Percentiles rank a stretch among this genome's conserved stretches.
phyloP scores from a whole-genome alignment of 2,329 filamentous ascomycete genomes.

The Cryphonectria parasitica region DNA sequence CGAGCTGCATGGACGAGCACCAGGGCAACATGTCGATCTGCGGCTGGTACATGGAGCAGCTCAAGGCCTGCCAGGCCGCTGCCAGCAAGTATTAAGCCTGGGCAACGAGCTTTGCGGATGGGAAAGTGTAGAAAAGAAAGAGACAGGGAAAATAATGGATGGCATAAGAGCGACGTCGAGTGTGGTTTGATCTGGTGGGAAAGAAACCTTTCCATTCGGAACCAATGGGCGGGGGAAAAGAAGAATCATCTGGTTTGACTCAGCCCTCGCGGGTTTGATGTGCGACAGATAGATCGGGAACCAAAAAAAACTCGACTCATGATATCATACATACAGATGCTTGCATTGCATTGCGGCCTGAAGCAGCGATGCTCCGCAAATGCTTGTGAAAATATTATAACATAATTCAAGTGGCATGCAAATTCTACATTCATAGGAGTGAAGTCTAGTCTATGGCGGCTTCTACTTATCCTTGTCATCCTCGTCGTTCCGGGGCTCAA shows the following conservation, averaged over 20 bases:
- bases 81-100: constrained; percentile 69
- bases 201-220: not conserved
- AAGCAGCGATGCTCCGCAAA: constrained; percentile 1
- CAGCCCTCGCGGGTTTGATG: not conserved
- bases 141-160: too few relatives aligned
- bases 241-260: not conserved
- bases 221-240: not conserved
- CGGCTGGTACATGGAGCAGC: constrained; percentile 97
- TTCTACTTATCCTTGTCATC: constrained; percentile 44
- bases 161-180: not conserved
- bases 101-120: too few relatives aligned
- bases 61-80: constrained; percentile 85
- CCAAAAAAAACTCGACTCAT: constrained; percentile 24
- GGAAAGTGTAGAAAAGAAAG: not conserved
- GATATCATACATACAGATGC: constrained; percentile 1
- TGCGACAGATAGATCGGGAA: not conserved
- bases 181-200: not conserved
- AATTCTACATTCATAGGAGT: not conserved
- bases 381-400: constrained; percentile 33
- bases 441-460: not conserved
- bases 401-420: constrained; percentile 7
- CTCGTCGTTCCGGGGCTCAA: constrained; percentile 67
- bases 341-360: constrained; percentile 18
- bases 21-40: constrained; percentile 93
- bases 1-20: constrained; percentile 95